phyloP scores from a whole-genome alignment of 2,329 filamentous ascomycete species.

The Hirsutella rhossiliensis region DNA sequence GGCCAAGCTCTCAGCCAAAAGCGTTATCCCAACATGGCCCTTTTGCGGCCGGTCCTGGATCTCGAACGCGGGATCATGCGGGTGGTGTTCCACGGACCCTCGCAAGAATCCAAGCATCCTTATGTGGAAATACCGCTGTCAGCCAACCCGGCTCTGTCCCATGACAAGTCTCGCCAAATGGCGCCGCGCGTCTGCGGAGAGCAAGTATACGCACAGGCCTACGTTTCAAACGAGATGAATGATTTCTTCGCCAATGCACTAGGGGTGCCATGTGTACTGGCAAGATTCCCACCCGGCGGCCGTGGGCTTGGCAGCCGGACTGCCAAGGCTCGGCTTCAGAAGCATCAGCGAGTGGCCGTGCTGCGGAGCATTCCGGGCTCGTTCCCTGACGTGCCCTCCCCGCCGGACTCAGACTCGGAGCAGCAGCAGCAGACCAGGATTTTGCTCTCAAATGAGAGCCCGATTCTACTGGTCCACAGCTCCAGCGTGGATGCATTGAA shows the following conservation, averaged over 20 bases:
- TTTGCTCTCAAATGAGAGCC: constrained; percentile 83
- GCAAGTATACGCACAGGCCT: constrained; percentile 56
- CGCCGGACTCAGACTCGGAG: constrained; percentile 45
- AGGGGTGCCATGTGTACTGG: constrained; percentile 69
- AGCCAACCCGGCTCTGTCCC: constrained; percentile 48
- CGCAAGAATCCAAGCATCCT: not conserved
- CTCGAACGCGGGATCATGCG: constrained; percentile 53
- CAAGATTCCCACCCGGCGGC: constrained; percentile 65
- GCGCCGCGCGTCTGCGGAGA: constrained; percentile 76
- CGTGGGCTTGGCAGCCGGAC: constrained; percentile 49
- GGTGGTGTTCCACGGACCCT: constrained; percentile 37
- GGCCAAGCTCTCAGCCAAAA: constrained; percentile 82
- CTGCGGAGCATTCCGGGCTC: constrained; percentile 33
- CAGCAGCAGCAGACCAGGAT: constrained; percentile 38
- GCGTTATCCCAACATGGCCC: constrained; percentile 73
- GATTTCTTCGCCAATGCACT: constrained; percentile 67
- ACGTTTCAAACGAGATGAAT: constrained; percentile 53
- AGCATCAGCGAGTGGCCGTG: constrained; percentile 30
- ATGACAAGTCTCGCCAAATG: constrained; percentile 24
- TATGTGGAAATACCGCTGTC: constrained; percentile 51
- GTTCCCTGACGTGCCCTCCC: constrained; percentile 41
- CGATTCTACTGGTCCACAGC: constrained; percentile 73
- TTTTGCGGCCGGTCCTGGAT: constrained; percentile 66
- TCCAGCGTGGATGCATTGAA: constrained; percentile 74
- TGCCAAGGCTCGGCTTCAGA: constrained; percentile 58